phyloP scores from a whole-genome alignment of 1,284 basidiomycete species.

The Earliella scabrosa region DNA sequence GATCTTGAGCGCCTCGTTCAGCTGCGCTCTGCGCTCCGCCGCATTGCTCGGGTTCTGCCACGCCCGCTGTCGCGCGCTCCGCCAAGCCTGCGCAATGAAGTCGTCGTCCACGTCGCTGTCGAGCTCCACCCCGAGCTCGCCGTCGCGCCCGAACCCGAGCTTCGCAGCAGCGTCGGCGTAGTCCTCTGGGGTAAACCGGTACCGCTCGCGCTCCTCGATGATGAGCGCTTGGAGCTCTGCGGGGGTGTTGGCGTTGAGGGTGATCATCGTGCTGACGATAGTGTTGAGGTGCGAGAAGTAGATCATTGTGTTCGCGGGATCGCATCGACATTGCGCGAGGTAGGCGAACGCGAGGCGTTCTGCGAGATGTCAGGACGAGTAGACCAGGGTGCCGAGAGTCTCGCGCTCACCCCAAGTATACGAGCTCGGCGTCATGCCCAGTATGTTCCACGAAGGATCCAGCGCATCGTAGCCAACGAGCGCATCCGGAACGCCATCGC shows the following conservation, averaged over 20 bases:
- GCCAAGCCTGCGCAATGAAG: slow-evolving; percentile 72
- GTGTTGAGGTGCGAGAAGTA: slow-evolving; percentile 65
- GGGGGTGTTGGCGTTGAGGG: slow-evolving; percentile 46
- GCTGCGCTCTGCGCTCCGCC: slow-evolving; percentile 45
- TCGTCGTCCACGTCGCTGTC: slow-evolving; percentile 69
- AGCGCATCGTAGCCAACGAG: slow-evolving; percentile 44
- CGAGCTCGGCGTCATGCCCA: slow-evolving; percentile 68
- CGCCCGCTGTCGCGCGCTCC: slow-evolving; percentile 60
- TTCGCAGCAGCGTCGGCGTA: slow-evolving; percentile 44
- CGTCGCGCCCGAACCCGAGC: slow-evolving; percentile 71
- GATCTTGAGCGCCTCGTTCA: slow-evolving; percentile 68
- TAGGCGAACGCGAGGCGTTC: slow-evolving; percentile 78
- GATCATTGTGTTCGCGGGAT: slow-evolving; percentile 60
- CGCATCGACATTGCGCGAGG: slow-evolving; percentile 77
- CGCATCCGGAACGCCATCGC: slow-evolving; percentile 48
- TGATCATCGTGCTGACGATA: slow-evolving; percentile 53
- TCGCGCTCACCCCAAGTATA: slow-evolving; percentile 58
- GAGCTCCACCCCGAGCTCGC: slow-evolving; percentile 62
- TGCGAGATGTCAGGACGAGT: slow-evolving; percentile 30
- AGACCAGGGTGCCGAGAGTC: too few species aligned
- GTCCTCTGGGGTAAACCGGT: slow-evolving; percentile 64
- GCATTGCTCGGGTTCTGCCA: slow-evolving; percentile 56
- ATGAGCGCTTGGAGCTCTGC: slow-evolving; percentile 58
- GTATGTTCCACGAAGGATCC: slow-evolving; percentile 44
- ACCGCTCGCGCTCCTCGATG: slow-evolving; percentile 61